These are phyloP conservation scores for Hippophae rhamnoides DNA, from an alignment of 306 rosid species.

Conservation along the genomic window DNA sequence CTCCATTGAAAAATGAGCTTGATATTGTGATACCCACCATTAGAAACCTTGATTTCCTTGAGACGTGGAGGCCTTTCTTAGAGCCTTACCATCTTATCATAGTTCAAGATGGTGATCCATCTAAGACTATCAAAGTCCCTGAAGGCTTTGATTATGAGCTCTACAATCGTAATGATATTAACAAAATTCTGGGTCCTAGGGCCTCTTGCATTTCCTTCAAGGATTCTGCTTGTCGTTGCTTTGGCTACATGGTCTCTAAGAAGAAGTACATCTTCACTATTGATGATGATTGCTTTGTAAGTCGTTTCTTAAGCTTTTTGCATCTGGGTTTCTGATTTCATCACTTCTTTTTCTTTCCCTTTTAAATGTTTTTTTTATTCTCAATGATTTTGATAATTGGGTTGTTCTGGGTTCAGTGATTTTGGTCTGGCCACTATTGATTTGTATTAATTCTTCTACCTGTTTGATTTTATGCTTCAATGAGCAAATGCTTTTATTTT, in stretches of 20 bases:
- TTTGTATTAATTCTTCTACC: too few relatives aligned
- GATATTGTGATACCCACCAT: slow-evolving; percentile 88
- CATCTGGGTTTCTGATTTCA: too few relatives aligned
- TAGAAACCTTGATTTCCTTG: slow-evolving; percentile 77
- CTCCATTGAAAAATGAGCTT: slow-evolving; percentile 61
- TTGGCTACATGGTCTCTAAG: slow-evolving; percentile 90
- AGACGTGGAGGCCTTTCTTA: slow-evolving; percentile 84
- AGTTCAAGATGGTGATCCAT: slow-evolving; percentile 87
- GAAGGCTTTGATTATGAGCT: slow-evolving; percentile 81
- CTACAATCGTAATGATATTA: slow-evolving; percentile 68
- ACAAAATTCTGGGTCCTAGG: slow-evolving; percentile 65
- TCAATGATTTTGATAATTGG: too few relatives aligned
- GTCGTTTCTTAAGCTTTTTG: slow-evolving; percentile 1
- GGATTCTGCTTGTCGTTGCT: slow-evolving; percentile 94
- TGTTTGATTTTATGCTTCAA: too few relatives aligned
- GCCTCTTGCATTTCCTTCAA: slow-evolving; percentile 79
- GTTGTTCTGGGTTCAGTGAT: too few relatives aligned
- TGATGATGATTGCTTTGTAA: slow-evolving; percentile 87
- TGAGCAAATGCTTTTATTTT: too few relatives aligned
- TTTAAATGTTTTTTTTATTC: too few relatives aligned
- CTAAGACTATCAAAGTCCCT: slow-evolving; percentile 65
- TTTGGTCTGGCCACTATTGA: too few relatives aligned
- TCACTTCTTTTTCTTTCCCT: too few relatives aligned
- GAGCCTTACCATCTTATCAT: slow-evolving; percentile 75
- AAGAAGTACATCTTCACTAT: slow-evolving; percentile 88